Percentiles rank a stretch among this genome's conserved stretches.
Conservation (phyloP, 2,329 filamentous ascomycete genomes). For the Lecanicillium sp. region DNA sequence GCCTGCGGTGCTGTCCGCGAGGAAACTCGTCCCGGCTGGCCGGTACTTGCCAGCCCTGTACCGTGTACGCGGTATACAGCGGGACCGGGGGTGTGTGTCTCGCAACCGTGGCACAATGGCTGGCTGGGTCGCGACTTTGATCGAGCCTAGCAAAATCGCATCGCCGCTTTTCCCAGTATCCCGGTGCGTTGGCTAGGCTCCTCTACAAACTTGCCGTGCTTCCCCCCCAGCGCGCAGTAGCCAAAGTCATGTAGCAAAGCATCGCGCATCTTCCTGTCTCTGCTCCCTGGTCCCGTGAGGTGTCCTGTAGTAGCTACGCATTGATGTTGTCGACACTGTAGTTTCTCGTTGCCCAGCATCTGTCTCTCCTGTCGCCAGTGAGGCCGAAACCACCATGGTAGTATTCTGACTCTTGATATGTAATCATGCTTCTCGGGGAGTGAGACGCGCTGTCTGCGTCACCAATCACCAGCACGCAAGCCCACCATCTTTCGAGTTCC, state of each 20-base stretch:
- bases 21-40: not conserved
- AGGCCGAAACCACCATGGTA: not conserved
- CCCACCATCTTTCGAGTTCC: not conserved
- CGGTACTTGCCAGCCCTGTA: not conserved
- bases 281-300: no score
- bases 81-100: not conserved
- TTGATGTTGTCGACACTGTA: no score
- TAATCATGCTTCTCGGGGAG: not conserved
- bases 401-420: not conserved
- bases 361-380: not conserved
- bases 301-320: no score
- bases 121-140: not conserved
- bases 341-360: not conserved
- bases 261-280: no score
- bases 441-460: not conserved
- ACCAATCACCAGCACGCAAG: not conserved
- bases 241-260: not conserved
- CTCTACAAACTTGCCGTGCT: not conserved
- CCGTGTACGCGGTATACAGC: not conserved
- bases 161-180: slow-evolving; percentile 1
- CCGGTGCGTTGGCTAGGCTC: no score
- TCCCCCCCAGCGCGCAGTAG: not conserved
- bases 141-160: slow-evolving; percentile 8
- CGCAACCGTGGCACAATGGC: not conserved
- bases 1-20: not conserved